These are phyloP conservation scores for Solanum medicagineum DNA, from an alignment of 257 asterid species.

Conservation along the genomic window DNA sequence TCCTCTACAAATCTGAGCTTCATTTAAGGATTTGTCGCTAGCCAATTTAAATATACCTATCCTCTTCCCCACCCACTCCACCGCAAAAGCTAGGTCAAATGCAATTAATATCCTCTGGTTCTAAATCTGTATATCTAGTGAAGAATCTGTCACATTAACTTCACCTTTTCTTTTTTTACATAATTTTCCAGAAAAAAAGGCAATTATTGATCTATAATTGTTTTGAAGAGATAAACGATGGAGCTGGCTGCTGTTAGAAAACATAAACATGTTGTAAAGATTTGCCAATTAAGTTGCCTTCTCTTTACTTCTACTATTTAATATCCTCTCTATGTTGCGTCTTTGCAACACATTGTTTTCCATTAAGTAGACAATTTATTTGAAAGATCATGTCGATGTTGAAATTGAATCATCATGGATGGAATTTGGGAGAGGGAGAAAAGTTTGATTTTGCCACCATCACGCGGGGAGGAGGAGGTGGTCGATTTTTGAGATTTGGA, in stretches of 20 bases:
- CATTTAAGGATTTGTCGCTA: no score
- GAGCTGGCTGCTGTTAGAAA: neutral
- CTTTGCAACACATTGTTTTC: neutral
- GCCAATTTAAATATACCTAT: neutral
- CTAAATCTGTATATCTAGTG: neutral
- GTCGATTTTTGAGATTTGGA: neutral
- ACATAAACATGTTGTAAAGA: neutral
- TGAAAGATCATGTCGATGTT: neutral
- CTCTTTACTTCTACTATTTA: neutral
- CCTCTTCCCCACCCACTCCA: neutral
- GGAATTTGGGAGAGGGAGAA: neutral
- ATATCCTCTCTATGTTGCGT: neutral
- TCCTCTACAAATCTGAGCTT: accelerated
- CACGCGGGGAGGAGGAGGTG: neutral
- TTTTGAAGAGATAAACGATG: neutral
- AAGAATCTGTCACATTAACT: neutral
- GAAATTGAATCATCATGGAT: neutral
- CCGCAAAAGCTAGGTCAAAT: neutral
- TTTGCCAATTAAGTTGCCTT: neutral
- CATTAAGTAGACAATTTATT: no score
- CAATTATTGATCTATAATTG: neutral
- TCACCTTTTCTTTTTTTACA: neutral
- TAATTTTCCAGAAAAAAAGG: neutral
- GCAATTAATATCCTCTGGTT: neutral
- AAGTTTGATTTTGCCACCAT: neutral